These are phyloP conservation scores for Aspergillus tamarii DNA, from an alignment of 2,329 filamentous ascomycete species.

Conservation along the genomic window DNA sequence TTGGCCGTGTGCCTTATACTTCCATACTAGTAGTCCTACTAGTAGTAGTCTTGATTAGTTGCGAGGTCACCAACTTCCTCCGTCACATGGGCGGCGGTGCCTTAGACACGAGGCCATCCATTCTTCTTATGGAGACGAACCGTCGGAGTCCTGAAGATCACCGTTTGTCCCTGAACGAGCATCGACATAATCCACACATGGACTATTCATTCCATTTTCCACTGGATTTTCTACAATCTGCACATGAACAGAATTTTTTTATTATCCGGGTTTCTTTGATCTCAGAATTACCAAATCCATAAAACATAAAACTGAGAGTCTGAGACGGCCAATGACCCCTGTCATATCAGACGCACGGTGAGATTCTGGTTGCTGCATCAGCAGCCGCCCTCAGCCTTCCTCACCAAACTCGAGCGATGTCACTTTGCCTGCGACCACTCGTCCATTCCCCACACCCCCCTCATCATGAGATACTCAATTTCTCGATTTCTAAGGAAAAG, in stretches of 20 bases:
- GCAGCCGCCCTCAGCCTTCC: background rate
- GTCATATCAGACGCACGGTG: background rate
- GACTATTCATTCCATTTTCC: too few relatives aligned
- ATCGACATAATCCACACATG: background rate
- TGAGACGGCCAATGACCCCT: background rate
- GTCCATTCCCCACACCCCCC: background rate
- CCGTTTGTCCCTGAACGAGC: background rate
- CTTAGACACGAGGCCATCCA: background rate
- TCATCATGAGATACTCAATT: background rate
- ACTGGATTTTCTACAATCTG: too few relatives aligned
- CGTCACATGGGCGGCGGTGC: background rate
- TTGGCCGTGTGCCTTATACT: background rate
- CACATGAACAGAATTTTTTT: background rate
- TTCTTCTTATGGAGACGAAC: background rate
- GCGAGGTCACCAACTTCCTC: too few relatives aligned
- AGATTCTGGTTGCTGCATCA: background rate
- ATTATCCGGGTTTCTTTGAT: background rate
- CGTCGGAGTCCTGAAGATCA: slow-evolving; percentile 6
- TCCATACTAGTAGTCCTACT: too few relatives aligned
- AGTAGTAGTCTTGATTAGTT: background rate
- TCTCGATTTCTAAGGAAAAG: background rate
- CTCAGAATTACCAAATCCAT: background rate
- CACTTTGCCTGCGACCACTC: background rate
- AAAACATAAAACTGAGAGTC: background rate
- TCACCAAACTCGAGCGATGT: background rate